Conservation (phyloP, 1,284 basidiomycete species). For the Vanrija pseudolonga region DNA sequence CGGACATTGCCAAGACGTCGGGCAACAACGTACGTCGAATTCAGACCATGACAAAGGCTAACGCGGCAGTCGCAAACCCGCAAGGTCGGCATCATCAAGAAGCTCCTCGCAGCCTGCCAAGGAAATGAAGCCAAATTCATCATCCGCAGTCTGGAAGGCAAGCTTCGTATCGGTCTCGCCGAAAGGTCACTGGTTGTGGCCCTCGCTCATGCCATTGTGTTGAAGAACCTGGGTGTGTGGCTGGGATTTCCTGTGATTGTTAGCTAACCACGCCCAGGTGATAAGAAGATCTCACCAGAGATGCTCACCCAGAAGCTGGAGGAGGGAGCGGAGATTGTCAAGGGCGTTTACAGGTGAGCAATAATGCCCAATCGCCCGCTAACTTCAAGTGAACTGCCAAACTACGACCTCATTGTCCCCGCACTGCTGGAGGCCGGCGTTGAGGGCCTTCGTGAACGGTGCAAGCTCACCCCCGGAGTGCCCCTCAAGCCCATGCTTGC, state of each 20-base stretch:
- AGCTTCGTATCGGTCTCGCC: conserved; percentile 94
- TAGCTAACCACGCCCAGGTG: conserved; percentile 51
- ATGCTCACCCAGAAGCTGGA: conserved; percentile 72
- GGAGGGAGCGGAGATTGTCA: conserved; percentile 72
- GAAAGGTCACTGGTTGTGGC: conserved; percentile 89
- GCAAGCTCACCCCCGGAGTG: conserved; percentile 88
- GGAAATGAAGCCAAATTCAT: conserved; percentile 87
- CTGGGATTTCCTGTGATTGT: background rate
- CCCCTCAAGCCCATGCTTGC: conserved; percentile 99
- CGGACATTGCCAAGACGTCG: conserved; percentile 77
- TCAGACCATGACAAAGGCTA: background rate
- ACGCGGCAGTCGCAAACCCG: conserved; percentile 75
- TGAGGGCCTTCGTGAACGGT: conserved; percentile 64
- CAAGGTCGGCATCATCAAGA: conserved; percentile 94
- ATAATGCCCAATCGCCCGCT: background rate
- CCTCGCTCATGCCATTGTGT: conserved; percentile 76
- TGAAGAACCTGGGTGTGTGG: conserved; percentile 66
- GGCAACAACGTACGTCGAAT: conserved; percentile 66
- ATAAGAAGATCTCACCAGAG: conserved; percentile 70
- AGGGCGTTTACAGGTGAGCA: conserved; percentile 81
- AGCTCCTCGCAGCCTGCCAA: conserved; percentile 86
- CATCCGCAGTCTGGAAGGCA: conserved; percentile 91
- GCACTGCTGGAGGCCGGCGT: conserved; percentile 79
- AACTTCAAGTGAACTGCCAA: conserved; percentile 75
- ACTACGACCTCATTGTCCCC: conserved; percentile 91